Percentiles rank a stretch among this genome's conserved stretches.
phyloP scores from a whole-genome alignment of 2,329 filamentous ascomycete genomes.

The Aspergillus quadrilineatus region DNA sequence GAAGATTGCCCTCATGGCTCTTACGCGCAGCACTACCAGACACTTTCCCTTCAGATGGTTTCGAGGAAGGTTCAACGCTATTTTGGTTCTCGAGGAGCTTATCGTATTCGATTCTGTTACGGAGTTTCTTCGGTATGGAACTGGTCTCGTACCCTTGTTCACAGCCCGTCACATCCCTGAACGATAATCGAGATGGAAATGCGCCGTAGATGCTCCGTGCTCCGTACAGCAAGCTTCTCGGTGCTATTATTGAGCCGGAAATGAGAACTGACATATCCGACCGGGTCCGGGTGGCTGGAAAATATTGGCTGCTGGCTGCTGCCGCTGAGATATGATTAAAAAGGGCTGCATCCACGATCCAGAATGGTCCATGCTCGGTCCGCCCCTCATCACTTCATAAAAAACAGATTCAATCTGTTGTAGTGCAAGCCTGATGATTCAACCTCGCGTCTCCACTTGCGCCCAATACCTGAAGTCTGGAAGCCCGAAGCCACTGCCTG shows the following conservation, averaged over 20 bases:
- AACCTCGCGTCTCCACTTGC: constrained; percentile 1
- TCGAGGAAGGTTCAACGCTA: not conserved
- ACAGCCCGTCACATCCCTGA: not conserved
- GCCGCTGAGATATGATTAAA: not conserved
- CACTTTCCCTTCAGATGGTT: not conserved
- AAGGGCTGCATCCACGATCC: not conserved
- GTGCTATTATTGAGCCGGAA: not conserved
- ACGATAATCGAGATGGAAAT: not conserved
- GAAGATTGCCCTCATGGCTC: not conserved
- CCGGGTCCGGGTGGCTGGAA: not conserved
- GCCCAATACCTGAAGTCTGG: not conserved
- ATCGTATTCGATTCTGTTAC: not conserved
- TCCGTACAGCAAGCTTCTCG: not conserved
- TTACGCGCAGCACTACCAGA: not conserved
- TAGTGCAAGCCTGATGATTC: not conserved
- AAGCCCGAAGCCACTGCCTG: not conserved
- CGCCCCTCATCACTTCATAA: constrained; percentile 1
- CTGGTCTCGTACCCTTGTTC: not conserved
- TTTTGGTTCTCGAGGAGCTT: not conserved
- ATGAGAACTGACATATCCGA: not conserved
- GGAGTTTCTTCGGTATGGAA: constrained; percentile 2
- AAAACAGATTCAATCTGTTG: not conserved
- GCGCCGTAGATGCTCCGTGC: not conserved
- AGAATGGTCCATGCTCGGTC: constrained; percentile 1
- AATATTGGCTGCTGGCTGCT: not conserved